Evolutionary conservation across 257 asterid species (phyloP).

Genomic region (Ajuga chamaepitys): DNA sequence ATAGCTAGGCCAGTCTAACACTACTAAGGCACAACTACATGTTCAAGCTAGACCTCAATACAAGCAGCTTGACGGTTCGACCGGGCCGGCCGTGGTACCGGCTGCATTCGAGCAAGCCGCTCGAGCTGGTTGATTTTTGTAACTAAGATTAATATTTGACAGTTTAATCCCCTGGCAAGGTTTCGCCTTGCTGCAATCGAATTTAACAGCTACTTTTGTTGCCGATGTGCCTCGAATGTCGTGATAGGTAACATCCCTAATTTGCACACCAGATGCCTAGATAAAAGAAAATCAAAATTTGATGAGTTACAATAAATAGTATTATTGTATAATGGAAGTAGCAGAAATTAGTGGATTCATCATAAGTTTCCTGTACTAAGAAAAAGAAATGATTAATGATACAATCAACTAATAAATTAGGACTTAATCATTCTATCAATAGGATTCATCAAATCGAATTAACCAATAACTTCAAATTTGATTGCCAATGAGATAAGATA

Average conservation of each 20-base stretch:
- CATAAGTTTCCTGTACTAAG: no score
- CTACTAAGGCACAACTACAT: background rate
- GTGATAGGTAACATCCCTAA: constrained; percentile 39
- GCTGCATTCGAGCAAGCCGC: constrained; percentile 44
- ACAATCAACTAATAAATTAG: no score
- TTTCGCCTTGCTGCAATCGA: constrained; percentile 46
- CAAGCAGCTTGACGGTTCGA: constrained; percentile 44
- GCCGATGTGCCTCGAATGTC: constrained; percentile 59
- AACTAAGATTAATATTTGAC: constrained; percentile 32
- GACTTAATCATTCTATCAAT: no score
- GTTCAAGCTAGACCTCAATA: constrained; percentile 6
- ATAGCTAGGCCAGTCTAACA: background rate
- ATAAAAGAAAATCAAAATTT: background rate
- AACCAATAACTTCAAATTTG: no score
- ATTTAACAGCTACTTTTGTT: constrained; percentile 49
- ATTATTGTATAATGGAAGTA: no score
- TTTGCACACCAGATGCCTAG: constrained; percentile 51
- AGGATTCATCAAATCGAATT: no score
- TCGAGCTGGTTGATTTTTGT: constrained; percentile 19
- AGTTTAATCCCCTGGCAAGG: constrained; percentile 46
- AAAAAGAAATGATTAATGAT: no score
- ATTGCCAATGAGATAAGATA: no score
- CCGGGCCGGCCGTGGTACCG: constrained; percentile 31
- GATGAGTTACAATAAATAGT: background rate
- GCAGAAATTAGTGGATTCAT: no score